Percentiles rank a stretch among this genome's conserved stretches.
Conservation (phyloP, 495 filamentous ascomycete species). For the Podospora pseudoanserina region DNA sequence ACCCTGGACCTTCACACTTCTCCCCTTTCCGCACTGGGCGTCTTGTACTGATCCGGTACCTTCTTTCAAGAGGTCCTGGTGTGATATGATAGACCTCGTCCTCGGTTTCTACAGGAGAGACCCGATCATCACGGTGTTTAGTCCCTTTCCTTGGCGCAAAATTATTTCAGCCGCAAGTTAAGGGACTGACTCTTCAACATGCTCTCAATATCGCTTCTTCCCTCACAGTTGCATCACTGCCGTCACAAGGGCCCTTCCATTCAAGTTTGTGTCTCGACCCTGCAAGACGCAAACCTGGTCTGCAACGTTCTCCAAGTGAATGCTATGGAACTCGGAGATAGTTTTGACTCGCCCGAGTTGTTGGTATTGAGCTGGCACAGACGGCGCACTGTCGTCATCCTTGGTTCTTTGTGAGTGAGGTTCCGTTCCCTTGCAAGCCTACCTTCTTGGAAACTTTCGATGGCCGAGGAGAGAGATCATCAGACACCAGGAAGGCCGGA, state of each 20-base stretch:
- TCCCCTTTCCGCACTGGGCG: background rate
- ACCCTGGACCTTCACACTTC: background rate
- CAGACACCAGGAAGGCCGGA: background rate
- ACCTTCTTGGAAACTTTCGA: no score
- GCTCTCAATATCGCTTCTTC: background rate
- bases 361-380: conserved; percentile 2
- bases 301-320: background rate
- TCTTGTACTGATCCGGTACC: background rate
- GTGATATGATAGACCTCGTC: no score
- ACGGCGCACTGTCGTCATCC: background rate
- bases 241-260: background rate
- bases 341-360: background rate
- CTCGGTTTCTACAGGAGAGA: background rate
- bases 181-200: background rate
- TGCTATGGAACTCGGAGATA: background rate
- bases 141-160: background rate
- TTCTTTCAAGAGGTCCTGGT: no score
- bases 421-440: no score
- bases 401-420: background rate
- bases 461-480: background rate
- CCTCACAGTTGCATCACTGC: background rate
- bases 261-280: background rate
- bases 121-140: background rate
- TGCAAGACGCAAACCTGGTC: background rate
- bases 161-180: background rate